Conservation (phyloP, 2,329 filamentous ascomycete genomes). For the Cercospora canescens region DNA sequence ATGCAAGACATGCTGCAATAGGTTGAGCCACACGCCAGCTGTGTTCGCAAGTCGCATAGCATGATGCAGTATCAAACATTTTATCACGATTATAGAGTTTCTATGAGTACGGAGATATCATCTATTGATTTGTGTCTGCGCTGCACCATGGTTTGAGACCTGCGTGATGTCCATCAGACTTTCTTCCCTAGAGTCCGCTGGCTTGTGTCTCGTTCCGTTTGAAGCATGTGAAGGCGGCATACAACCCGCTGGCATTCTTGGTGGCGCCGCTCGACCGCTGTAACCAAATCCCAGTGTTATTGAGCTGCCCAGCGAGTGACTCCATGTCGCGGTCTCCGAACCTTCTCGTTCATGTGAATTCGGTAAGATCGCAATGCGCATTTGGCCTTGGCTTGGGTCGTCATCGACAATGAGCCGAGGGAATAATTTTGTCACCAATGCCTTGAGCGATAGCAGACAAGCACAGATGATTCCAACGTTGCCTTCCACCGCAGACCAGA, state of each 20-base stretch:
- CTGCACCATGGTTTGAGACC: neutral
- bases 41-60: too few relatives aligned
- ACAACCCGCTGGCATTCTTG: neutral
- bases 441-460: slow-evolving; percentile 46
- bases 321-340: neutral
- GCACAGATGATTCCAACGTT: slow-evolving; percentile 49
- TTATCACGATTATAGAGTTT: neutral
- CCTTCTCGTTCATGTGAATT: neutral
- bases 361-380: neutral
- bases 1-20: too few relatives aligned
- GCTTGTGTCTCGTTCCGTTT: neutral
- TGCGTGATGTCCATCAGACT: neutral
- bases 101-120: neutral
- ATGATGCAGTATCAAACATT: neutral
- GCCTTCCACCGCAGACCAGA: slow-evolving; percentile 45
- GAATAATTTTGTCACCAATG: slow-evolving; percentile 39
- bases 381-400: neutral
- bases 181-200: neutral
- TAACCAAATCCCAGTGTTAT: neutral
- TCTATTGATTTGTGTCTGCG: neutral
- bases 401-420: slow-evolving; percentile 35
- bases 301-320: neutral
- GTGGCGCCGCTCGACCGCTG: neutral
- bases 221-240: neutral
- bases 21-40: too few relatives aligned